Percentiles rank a stretch among this genome's conserved stretches.
These are phyloP conservation scores for Glebionis coronaria DNA, from an alignment of 129 eudicot species.

Conservation along the genomic window DNA sequence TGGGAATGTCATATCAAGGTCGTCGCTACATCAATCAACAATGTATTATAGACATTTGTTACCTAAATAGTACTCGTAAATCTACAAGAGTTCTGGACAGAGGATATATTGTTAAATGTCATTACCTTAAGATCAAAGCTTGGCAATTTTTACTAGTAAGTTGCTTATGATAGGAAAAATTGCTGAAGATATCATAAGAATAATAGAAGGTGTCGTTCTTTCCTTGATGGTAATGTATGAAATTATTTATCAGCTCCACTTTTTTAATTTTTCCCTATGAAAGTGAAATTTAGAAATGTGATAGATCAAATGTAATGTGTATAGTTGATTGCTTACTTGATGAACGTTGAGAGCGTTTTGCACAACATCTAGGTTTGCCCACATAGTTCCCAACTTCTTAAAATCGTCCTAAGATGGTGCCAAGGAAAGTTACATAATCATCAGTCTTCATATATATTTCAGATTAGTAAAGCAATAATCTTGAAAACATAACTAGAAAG, in stretches of 20 bases:
- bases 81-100: not conserved
- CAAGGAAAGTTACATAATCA: no score
- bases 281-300: not conserved
- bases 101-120: not conserved
- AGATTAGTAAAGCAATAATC: no score
- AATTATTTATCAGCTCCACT: not conserved
- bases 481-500: no score
- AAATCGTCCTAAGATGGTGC: not conserved
- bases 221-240: not conserved
- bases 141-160: slow-evolving; percentile 3
- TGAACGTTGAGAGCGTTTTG: slow-evolving; percentile 14
- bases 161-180: slow-evolving; percentile 11
- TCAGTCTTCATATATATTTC: no score
- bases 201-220: slow-evolving; percentile 12
- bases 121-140: slow-evolving; percentile 20
- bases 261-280: slow-evolving; percentile 1
- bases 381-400: not conserved
- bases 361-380: not conserved
- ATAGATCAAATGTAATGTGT: not conserved
- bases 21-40: not conserved
- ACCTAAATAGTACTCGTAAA: no score
- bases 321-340: not conserved
- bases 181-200: slow-evolving; percentile 17
- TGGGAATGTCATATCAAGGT: slow-evolving; percentile 19
- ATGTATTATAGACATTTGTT: no score